Evolutionary conservation across 208 protist species (phyloP), one percentile per base, ranked within the genome.

Genomic region (Blechomonas ayalai): DNA sequence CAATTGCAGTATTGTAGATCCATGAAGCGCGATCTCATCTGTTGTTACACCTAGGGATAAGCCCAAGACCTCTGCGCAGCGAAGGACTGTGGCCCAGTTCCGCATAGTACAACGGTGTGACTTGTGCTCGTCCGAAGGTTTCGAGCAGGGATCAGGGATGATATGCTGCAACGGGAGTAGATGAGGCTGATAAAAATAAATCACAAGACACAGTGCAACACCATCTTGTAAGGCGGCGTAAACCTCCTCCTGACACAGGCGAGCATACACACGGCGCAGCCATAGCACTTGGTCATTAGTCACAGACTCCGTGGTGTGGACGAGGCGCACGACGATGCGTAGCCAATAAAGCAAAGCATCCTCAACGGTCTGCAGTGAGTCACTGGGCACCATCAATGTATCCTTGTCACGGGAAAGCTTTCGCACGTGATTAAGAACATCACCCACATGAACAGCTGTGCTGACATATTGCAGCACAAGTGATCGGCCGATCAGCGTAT

Each of bases 121-220:
- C n/a, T n/a, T n/a, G n/a, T n/a, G n/a, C n/a, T 33, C 16, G 41
- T 24, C 41, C 22, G 9, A 35, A 10, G 22, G 10, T 35, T 16
- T 35, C 25, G 8, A 13, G 10, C 7, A 47, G 41, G 22, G 41
- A 24, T 7, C 6, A 7, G 24, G 19, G 23, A 10, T 26, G 31
- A 62, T 50, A 46, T 24, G 20, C 28, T 16, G 33, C 18, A 77
- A 28, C 15, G 69, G 53, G 23, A 89, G 24, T 0, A 67, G 29
- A 23, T 61, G 31, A n/a, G 68, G 80, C 42, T 68, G 56, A 56
- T 89, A 89, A 40, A 69, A 79, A 53, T 71, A 52, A 23, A 88
- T 37, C 10, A 55, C 49, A 22, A 82, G 38, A 24, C 56, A 70
- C 42, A 80, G 42, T 9, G 62, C 58, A 18, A 68, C 45, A 16